Evolutionary conservation across 129 eudicot species (phyloP).

Genomic region (Centaurea solstitialis): DNA sequence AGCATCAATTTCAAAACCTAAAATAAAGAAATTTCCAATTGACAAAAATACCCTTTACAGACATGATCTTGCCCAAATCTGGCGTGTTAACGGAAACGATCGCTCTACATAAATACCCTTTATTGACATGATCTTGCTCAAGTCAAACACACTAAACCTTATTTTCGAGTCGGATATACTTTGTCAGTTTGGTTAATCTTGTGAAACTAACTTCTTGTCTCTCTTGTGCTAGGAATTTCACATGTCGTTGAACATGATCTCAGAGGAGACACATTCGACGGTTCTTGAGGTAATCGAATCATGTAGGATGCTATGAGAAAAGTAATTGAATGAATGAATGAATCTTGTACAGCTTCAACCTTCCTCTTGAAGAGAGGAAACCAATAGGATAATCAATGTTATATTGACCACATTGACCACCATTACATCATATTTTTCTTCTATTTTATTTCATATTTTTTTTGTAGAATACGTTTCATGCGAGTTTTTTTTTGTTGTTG

Average conservation of each 20-base stretch:
- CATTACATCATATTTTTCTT: slow-evolving; percentile 12
- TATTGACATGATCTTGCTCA: background rate
- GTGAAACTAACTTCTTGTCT: background rate
- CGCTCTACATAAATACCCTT: background rate
- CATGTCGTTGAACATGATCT: slow-evolving; percentile 86
- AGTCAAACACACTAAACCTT: background rate
- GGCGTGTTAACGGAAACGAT: background rate
- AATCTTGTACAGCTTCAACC: slow-evolving; percentile 49
- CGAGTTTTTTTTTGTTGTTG: background rate
- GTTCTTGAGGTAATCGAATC: slow-evolving; percentile 96
- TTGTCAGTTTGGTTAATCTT: background rate
- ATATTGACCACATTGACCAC: slow-evolving; percentile 32
- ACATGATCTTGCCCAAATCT: background rate
- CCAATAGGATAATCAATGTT: slow-evolving; percentile 28
- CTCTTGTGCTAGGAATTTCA: slow-evolving; percentile 72
- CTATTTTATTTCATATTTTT: slow-evolving; percentile 22
- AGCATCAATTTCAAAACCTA: background rate
- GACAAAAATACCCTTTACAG: slow-evolving; percentile 1
- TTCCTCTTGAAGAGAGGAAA: slow-evolving; percentile 18
- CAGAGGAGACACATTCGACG: slow-evolving; percentile 79
- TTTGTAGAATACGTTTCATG: slow-evolving; percentile 32
- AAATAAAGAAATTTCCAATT: background rate
- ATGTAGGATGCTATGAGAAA: slow-evolving; percentile 66
- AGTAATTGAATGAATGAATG: slow-evolving; percentile 6
- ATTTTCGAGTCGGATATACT: background rate